Conservation (phyloP, 1,139 yeast genomes). For the Kodamaea fungicola region DNA sequence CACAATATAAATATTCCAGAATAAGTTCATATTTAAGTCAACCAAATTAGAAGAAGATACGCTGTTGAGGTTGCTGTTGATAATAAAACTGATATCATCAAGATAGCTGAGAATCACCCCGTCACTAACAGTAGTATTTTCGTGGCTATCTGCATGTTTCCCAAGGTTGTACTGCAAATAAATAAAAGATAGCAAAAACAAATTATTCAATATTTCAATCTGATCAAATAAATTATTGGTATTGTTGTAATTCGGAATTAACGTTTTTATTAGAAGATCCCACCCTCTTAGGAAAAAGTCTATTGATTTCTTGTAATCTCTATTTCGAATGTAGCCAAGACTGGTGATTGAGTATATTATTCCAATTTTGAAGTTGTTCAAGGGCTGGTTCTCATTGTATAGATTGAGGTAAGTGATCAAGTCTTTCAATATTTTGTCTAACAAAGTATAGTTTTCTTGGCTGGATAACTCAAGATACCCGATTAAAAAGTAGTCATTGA, state of each 20-base stretch:
- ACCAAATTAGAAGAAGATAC: constrained; percentile 19
- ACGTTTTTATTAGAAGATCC: constrained; percentile 40
- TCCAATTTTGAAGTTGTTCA: constrained; percentile 13
- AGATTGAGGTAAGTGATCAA: constrained; percentile 26
- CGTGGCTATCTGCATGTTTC: constrained; percentile 11
- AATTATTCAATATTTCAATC: constrained; percentile 34
- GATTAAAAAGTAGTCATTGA: constrained; percentile 29
- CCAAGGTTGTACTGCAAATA: constrained; percentile 29
- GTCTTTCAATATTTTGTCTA: constrained; percentile 24
- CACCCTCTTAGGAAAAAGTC: constrained; percentile 38
- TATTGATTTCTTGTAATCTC: constrained; percentile 21
- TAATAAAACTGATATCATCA: constrained; percentile 34
- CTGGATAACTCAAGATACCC: constrained; percentile 27
- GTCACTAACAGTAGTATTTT: constrained; percentile 14
- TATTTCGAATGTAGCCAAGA: constrained; percentile 13
- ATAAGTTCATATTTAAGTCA: constrained; percentile 23
- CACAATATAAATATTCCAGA: constrained; percentile 44
- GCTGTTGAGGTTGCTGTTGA: constrained; percentile 15
- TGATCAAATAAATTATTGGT: constrained; percentile 33
- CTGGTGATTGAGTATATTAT: constrained; percentile 15
- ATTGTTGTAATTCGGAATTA: constrained; percentile 38
- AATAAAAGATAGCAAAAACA: constrained; percentile 30
- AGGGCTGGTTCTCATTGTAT: constrained; percentile 7
- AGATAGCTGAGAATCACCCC: constrained; percentile 40
- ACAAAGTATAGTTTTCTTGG: constrained; percentile 15